These are phyloP conservation scores for Claviceps citrina DNA, from an alignment of 2,329 filamentous ascomycete genomes.

Conservation along the genomic window DNA sequence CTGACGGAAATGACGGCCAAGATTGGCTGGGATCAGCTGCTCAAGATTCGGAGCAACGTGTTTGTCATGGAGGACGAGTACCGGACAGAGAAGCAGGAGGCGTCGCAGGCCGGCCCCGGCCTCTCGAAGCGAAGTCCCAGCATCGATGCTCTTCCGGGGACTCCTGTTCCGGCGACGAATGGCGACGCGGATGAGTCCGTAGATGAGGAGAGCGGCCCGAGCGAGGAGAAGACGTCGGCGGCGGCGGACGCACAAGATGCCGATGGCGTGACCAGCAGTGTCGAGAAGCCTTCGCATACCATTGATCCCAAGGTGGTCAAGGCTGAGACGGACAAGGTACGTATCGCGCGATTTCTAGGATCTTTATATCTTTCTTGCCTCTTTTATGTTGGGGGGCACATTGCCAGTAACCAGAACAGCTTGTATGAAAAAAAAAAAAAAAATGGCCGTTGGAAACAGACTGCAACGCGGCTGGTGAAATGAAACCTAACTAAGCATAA, in stretches of 20 bases:
- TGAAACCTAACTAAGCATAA: too few species aligned
- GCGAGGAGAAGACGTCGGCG: conserved; percentile 19
- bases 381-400: too few species aligned
- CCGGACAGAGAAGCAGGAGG: conserved; percentile 65
- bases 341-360: conserved; percentile 9
- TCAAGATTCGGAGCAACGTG: conserved; percentile 89
- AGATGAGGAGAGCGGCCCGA: conserved; percentile 16
- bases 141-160: conserved; percentile 60
- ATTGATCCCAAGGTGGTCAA: conserved; percentile 65
- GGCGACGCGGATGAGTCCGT: conserved; percentile 24
- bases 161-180: conserved; percentile 43
- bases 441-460: too few species aligned
- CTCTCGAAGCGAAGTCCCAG: conserved; percentile 56
- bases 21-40: conserved; percentile 92
- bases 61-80: conserved; percentile 99
- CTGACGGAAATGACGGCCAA: conserved; percentile 91
- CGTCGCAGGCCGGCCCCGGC: conserved; percentile 25
- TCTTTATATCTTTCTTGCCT: not conserved
- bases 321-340: conserved; percentile 55
- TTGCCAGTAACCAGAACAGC: too few species aligned
- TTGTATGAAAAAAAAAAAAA: not conserved
- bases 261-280: conserved; percentile 25
- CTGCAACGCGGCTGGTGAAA: too few species aligned
- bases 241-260: conserved; percentile 16
- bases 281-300: conserved; percentile 70